Percentiles rank a stretch among this genome's conserved stretches.
phyloP scores from a whole-genome alignment of 2,329 filamentous ascomycete genomes.

The Diaporthe sp. region DNA sequence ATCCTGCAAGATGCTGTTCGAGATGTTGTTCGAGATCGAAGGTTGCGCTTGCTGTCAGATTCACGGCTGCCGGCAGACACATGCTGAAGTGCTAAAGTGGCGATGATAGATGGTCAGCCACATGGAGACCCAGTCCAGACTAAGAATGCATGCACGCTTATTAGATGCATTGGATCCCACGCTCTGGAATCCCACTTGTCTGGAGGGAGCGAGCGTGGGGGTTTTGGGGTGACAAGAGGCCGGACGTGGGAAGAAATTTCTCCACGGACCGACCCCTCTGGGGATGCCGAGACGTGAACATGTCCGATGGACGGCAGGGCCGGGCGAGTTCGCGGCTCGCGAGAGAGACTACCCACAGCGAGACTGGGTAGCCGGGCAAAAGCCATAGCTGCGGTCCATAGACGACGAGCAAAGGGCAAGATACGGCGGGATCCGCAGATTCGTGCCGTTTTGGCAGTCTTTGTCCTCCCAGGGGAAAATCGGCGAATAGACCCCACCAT shows the following conservation, averaged over 20 bases:
- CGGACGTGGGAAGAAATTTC: conserved; percentile 26
- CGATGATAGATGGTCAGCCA: neutral
- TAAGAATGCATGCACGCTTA: conserved; percentile 16
- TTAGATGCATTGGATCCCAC: conserved; percentile 9
- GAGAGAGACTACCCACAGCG: neutral
- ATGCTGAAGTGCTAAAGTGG: neutral
- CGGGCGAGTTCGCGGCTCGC: conserved; percentile 11
- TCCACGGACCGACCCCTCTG: conserved; percentile 6
- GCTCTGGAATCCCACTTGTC: neutral
- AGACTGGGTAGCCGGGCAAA: neutral
- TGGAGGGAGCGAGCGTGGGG: neutral
- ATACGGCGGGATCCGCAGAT: neutral
- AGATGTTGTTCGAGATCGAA: neutral
- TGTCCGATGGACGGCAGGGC: neutral
- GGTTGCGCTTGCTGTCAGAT: neutral
- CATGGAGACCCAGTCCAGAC: neutral
- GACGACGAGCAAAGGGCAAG: neutral
- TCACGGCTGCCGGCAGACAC: neutral
- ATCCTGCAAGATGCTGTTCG: neutral
- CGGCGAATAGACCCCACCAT: conserved; percentile 25
- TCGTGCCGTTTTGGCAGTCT: neutral
- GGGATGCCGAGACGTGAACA: conserved; percentile 3
- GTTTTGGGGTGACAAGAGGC: conserved; percentile 23
- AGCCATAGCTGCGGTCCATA: no score
- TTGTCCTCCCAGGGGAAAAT: conserved; percentile 7